Conservation (phyloP, 163 green algal species). For the Volvox carteri region DNA sequence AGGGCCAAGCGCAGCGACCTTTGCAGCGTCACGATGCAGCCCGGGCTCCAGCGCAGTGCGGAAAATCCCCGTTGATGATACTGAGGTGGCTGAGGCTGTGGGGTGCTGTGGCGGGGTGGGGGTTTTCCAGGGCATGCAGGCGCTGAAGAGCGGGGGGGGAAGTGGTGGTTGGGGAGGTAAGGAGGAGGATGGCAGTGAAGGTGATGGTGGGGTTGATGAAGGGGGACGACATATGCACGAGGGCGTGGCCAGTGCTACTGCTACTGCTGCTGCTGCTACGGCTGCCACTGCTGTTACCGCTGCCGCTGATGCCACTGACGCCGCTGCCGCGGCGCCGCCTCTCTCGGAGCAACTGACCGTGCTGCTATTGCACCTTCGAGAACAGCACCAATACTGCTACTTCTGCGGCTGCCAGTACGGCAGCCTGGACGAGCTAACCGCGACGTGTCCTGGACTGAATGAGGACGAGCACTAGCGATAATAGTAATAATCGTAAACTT, state of each 20-base stretch:
- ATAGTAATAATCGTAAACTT: too few relatives aligned
- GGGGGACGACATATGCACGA: not conserved
- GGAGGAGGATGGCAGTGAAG: not conserved
- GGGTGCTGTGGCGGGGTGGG: too few relatives aligned
- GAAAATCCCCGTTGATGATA: too few relatives aligned
- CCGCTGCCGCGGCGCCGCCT: not conserved
- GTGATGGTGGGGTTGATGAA: not conserved
- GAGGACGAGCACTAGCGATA: slow-evolving; percentile 45
- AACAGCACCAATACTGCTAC: slow-evolving; percentile 40
- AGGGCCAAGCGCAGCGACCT: too few relatives aligned
- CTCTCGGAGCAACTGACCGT: slow-evolving; percentile 11
- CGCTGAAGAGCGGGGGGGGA: not conserved
- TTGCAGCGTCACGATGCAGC: too few relatives aligned
- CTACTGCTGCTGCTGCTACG: not conserved
- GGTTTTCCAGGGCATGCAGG: too few relatives aligned
- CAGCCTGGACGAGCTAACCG: slow-evolving; percentile 6
- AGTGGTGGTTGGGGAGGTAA: not conserved
- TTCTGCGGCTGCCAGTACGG: slow-evolving; percentile 54
- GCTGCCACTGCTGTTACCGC: not conserved
- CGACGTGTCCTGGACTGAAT: slow-evolving; percentile 25
- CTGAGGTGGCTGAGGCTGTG: too few relatives aligned
- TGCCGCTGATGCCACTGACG: not conserved
- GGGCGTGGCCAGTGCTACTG: not conserved
- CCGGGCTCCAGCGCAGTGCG: too few relatives aligned
- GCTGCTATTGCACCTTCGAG: slow-evolving; percentile 27